These are phyloP conservation scores for Phaseolus lunatus DNA, from an alignment of 306 rosid genomes.

Conservation along the genomic window DNA sequence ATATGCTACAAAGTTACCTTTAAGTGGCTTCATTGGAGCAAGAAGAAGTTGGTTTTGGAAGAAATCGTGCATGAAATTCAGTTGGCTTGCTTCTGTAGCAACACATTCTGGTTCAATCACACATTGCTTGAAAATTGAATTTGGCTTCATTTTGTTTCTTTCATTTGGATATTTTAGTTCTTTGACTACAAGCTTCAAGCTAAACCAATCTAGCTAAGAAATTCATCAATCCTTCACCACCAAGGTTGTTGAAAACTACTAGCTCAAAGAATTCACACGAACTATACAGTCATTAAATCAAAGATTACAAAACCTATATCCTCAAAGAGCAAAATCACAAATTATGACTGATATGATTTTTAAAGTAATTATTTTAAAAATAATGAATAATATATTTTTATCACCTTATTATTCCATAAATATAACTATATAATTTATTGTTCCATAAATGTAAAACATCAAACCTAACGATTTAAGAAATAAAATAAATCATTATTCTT, in stretches of 20 bases:
- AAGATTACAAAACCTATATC: too few relatives aligned
- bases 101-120: background rate
- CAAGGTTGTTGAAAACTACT: constrained; percentile 5
- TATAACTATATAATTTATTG: too few relatives aligned
- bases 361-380: too few relatives aligned
- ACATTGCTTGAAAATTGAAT: background rate
- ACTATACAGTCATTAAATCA: too few relatives aligned
- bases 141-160: constrained; percentile 16
- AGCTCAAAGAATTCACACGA: too few relatives aligned
- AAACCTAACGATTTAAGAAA: too few relatives aligned
- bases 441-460: too few relatives aligned
- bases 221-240: constrained; percentile 1
- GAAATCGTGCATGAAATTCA: background rate
- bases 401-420: too few relatives aligned
- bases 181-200: constrained; percentile 25
- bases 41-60: background rate
- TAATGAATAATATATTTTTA: too few relatives aligned
- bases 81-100: constrained; percentile 4
- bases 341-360: too few relatives aligned
- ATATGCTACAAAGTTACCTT: background rate
- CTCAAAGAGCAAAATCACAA: too few relatives aligned
- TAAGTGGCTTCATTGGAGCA: background rate
- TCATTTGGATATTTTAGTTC: constrained; percentile 16
- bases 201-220: constrained; percentile 21
- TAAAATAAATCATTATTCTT: too few relatives aligned